Evolutionary conservation across 371 early-diverging fungal genomes (phyloP), one percentile per base, ranked within the genome.

Genomic region (Catenaria anguillulae): DNA sequence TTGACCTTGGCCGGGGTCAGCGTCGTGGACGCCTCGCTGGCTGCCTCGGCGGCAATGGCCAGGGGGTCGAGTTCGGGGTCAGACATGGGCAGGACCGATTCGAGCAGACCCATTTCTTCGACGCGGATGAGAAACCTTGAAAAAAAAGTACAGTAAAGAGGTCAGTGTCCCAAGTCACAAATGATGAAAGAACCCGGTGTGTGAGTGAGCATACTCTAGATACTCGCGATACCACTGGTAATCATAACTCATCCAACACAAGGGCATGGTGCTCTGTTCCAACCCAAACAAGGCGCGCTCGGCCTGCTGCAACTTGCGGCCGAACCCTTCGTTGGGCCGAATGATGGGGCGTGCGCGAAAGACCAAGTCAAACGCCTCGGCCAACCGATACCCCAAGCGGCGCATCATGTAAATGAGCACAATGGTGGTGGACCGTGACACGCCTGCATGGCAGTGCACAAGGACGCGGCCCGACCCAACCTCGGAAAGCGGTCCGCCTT

Each of bases 391-490:
- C 5, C 63, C 26, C 33, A 46, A 48, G 42, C 63, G 65, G 40
- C 59, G 55, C 56, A 76, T 69, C 56, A 76, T 69, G 62, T 75
- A 76, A 12, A 74, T 72, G 34, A 76, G 54, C 17, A 76, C 69
- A 61, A 75, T 67, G 1, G 77, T 73, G 17, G 73, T 61, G 15
- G 68, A 68, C 42, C 77, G 60, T 23, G 69, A 68, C 17, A 76
- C 76, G 35, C 77, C 77, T 26, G 75, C 75, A 60, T 75, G 73
- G 61, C 77, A 73, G 55, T 73, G 71, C 33, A 74, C 65, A 56
- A 62, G 50, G 33, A 62, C 63, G 21, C 33, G 36, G n/a, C 40
- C 61, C 31, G 56, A 21, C 33, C 52, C 29, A 19, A n/a, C n/a
- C 15, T 26, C 52, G 40, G 17, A 5, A 40, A 40, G 40, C 40